Evolutionary conservation across 2,329 filamentous ascomycete genomes (phyloP).

Genomic region (Penicillium sp.): DNA sequence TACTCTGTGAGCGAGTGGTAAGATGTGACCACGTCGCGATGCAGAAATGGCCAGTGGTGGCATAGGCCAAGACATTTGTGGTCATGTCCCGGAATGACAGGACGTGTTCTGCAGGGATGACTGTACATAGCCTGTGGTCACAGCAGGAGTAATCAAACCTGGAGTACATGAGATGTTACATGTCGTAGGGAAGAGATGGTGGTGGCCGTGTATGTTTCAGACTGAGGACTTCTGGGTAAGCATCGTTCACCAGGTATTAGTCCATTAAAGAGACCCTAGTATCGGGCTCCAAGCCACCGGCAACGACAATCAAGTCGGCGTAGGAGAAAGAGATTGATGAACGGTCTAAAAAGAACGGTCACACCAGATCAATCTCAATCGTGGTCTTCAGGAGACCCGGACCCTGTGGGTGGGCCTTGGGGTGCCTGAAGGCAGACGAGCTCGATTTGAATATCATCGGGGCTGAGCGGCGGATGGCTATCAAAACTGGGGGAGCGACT

Average conservation of each 20-base stretch:
- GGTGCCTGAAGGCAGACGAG: constrained; percentile 39
- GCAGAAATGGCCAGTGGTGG: neutral
- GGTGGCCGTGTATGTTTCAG: neutral
- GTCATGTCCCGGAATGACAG: neutral
- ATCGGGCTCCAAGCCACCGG: neutral
- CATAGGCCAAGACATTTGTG: neutral
- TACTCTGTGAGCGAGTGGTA: constrained; percentile 28
- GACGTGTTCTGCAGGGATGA: neutral
- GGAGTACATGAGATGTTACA: neutral
- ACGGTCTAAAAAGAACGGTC: neutral
- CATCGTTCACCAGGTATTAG: neutral
- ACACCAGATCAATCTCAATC: constrained; percentile 4
- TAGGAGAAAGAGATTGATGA: neutral
- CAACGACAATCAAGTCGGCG: neutral
- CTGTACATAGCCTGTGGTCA: neutral
- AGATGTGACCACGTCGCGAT: neutral
- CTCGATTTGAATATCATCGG: constrained; percentile 36
- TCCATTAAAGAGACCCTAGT: neutral
- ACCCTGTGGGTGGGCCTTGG: constrained; percentile 31
- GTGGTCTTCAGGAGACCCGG: constrained; percentile 20
- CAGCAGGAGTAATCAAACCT: neutral
- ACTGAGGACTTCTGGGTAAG: neutral
- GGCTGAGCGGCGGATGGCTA: constrained; percentile 20
- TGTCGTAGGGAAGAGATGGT: neutral
- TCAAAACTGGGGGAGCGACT: constrained; percentile 33